Base-by-base conservation (phyloP, 371 early-diverging fungal species). In the Mortierella polycephala region DNA sequence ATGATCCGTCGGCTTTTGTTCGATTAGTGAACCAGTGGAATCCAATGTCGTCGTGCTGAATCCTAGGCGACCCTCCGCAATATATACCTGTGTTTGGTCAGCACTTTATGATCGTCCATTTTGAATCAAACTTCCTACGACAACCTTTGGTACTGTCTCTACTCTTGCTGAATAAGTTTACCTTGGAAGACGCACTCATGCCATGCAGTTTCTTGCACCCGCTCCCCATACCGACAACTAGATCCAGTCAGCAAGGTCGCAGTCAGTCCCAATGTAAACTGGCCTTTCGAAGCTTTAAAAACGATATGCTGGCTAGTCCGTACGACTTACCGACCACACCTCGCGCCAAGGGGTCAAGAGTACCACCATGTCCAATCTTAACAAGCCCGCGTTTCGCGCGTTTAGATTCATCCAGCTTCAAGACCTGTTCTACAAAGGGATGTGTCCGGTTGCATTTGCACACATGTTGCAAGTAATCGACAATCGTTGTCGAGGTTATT, bases 351-450 rank as follows among this genome's bases (percentile, higher is more conserved):
- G 90, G 90, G 66, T 90, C 90, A 58, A 90, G 66, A 0, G 90
- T 90, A 23, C 90, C 90, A 1, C 89, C 90, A 68, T 90, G 90
- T 0, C 90, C 90, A 66, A 83, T 62, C 69, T 77, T 80, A 61
- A 84, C 58, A 7, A 72, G 41, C 20, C 41, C 81, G 47, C 39
- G 67, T 52, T 53, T 76, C 52, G 62, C 83, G 55, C 62, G 74
- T 65, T 69, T 81, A 50, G 55, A 74, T 9, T 7, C 18, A 23
- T 66, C 83, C 55, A 74, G 55, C 60, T 70, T 64, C 71, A 85
- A 59, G 49, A 80, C 64, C 39, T 71, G 40, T 20, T 50, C 53
- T 64, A 85, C 54, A 57, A 80, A 51, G n/a, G 62, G 40, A 53
- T 81, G 49, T 0, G n/a, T 9, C 18, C 11, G 49, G 46, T 74